Conservation (phyloP, 495 filamentous ascomycete species). For the Hyaloscypha hepaticicola region DNA sequence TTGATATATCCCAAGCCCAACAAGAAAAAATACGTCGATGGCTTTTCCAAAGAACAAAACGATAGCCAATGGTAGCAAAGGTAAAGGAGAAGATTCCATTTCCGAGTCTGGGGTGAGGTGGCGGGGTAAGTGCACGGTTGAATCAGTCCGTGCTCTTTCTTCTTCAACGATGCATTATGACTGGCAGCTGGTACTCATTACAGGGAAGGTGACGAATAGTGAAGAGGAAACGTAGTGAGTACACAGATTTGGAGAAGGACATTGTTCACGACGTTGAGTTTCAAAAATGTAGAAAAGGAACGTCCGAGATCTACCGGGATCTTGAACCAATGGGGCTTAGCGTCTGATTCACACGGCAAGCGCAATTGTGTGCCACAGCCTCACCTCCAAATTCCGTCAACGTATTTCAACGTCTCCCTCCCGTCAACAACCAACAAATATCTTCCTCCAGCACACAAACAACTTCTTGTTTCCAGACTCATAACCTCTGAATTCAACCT, state of each 20-base stretch:
- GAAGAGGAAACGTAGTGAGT: background rate
- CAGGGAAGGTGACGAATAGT: background rate
- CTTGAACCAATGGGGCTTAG: constrained; percentile 13
- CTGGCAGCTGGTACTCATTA: background rate
- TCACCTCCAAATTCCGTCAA: constrained; percentile 30
- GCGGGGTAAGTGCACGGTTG: background rate
- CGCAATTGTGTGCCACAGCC: constrained; percentile 16
- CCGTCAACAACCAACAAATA: constrained; percentile 29
- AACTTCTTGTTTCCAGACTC: constrained; percentile 1
- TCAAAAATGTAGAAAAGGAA: background rate
- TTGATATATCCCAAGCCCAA: background rate
- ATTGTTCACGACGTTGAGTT: background rate
- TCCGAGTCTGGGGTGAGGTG: background rate
- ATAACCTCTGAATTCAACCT: background rate
- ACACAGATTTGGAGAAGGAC: background rate
- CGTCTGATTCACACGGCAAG: constrained; percentile 25
- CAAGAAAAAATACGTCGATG: constrained; percentile 1
- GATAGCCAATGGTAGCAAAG: background rate
- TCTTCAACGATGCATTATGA: background rate
- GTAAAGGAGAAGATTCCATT: background rate
- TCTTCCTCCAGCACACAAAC: constrained; percentile 17
- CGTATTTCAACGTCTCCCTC: background rate
- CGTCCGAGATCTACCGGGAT: constrained; percentile 5
- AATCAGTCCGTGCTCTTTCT: background rate
- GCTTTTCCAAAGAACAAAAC: background rate